phyloP scores from a whole-genome alignment of 73 alveolate genomes.

The Durusdinium trenchii region DNA sequence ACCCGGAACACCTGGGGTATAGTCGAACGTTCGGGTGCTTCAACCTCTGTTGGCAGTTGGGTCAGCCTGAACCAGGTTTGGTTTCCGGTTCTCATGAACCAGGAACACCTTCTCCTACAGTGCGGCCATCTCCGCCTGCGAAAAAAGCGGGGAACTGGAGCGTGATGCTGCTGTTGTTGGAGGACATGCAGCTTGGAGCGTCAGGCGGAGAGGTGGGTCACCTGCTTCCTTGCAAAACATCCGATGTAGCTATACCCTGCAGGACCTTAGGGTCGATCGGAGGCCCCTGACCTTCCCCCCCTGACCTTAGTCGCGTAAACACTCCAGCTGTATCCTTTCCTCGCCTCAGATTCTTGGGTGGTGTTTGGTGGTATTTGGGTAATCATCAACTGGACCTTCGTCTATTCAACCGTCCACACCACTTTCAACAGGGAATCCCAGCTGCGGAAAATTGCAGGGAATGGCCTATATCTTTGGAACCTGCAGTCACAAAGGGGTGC shows the following conservation, averaged over 20 bases:
- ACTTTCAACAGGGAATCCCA: no score
- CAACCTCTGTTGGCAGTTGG: background rate
- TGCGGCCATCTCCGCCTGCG: constrained; percentile 60
- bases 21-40: background rate
- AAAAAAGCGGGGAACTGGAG: constrained; percentile 54
- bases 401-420: no score
- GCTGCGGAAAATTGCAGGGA: no score
- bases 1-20: no score
- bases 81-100: background rate
- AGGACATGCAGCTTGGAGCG: background rate
- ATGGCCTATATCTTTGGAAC: no score
- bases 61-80: background rate
- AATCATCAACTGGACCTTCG: no score
- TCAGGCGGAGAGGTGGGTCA: background rate
- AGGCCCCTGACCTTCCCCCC: background rate
- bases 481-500: no score
- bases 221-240: background rate
- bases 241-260: background rate
- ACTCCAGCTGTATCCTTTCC: background rate
- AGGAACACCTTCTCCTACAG: constrained; percentile 57
- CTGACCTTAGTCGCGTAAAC: background rate
- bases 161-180: constrained; percentile 51
- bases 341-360: background rate
- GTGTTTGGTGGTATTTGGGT: background rate
- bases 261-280: background rate